Percentiles rank a stretch among this genome's conserved stretches.
Conservation (phyloP, 2,329 filamentous ascomycete species). For the Dryadomyces sulphureus region DNA sequence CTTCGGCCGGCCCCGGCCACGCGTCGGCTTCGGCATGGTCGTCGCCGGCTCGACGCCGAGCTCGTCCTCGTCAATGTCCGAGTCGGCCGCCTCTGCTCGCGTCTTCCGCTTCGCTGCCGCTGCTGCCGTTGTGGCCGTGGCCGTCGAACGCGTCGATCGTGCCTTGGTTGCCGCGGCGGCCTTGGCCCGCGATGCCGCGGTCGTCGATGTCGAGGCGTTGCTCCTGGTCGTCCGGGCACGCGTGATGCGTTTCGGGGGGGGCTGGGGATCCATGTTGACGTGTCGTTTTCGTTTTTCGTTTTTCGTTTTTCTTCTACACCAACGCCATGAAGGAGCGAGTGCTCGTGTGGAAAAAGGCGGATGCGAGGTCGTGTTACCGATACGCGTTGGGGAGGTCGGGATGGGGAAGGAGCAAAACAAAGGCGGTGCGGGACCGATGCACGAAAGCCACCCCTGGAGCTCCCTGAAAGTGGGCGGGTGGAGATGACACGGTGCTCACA, state of each 20-base stretch:
- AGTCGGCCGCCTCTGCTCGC: slow-evolving; percentile 34
- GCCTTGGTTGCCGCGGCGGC: slow-evolving; percentile 22
- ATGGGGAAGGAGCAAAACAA: no score
- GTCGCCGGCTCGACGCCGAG: slow-evolving; percentile 12
- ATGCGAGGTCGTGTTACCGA: no score
- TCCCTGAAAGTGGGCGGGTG: no score
- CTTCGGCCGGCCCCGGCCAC: slow-evolving; percentile 29
- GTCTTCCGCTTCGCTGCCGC: slow-evolving; percentile 35
- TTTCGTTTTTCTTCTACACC: no score
- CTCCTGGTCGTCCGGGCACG: slow-evolving; percentile 21
- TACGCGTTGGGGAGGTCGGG: no score
- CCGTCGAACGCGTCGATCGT: slow-evolving; percentile 15
- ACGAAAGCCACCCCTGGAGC: no score
- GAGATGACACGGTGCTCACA: no score
- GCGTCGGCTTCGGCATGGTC: slow-evolving; percentile 16
- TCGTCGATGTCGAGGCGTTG: slow-evolving; percentile 29
- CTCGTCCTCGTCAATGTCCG: slow-evolving; percentile 22
- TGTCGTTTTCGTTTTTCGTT: no score
- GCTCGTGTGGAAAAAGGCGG: not conserved
- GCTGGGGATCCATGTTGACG: slow-evolving; percentile 13
- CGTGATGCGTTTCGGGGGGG: slow-evolving; percentile 16
- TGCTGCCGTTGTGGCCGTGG: slow-evolving; percentile 14
- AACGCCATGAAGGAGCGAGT: not conserved
- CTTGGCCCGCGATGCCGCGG: slow-evolving; percentile 32
- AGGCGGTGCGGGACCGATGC: no score